phyloP scores from a whole-genome alignment of 179 eudicot species.

The Nepenthes alata region DNA sequence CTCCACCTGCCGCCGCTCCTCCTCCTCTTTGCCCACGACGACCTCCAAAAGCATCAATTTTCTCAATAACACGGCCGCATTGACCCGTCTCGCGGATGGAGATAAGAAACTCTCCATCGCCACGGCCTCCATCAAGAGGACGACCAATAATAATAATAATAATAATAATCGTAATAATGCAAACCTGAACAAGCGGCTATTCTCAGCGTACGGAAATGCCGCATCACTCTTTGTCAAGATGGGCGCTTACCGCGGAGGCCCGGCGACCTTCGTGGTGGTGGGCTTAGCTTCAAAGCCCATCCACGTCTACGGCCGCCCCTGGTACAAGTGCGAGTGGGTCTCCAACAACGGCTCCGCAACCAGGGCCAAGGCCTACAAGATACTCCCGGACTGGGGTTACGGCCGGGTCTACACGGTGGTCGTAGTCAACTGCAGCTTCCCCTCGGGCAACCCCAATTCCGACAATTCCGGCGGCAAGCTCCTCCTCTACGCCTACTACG shows the following conservation, averaged over 20 bases:
- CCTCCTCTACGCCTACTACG: conserved; percentile 35
- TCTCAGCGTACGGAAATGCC: conserved; percentile 31
- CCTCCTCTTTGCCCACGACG: conserved; percentile 3
- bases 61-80: neutral
- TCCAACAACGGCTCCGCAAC: conserved; percentile 11
- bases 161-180: neutral
- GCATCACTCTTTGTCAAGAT: conserved; percentile 31
- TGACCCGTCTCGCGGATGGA: neutral
- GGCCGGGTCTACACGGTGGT: conserved; percentile 56
- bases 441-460: conserved; percentile 14
- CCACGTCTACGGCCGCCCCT: conserved; percentile 38
- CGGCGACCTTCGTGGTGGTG: conserved; percentile 23
- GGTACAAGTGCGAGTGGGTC: conserved; percentile 42
- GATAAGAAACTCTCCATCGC: neutral
- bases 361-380: conserved; percentile 27
- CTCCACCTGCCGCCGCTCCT: conserved; percentile 18
- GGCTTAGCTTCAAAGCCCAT: conserved; percentile 48
- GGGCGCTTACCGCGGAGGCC: conserved; percentile 39
- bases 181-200: conserved; percentile 21
- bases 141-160: neutral
- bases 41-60: neutral
- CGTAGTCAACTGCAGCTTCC: conserved; percentile 45
- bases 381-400: conserved; percentile 69
- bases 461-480: conserved; percentile 38
- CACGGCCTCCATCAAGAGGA: neutral